These are phyloP conservation scores for Colletotrichum sp. DNA, from an alignment of 2,329 filamentous ascomycete species.

Conservation along the genomic window DNA sequence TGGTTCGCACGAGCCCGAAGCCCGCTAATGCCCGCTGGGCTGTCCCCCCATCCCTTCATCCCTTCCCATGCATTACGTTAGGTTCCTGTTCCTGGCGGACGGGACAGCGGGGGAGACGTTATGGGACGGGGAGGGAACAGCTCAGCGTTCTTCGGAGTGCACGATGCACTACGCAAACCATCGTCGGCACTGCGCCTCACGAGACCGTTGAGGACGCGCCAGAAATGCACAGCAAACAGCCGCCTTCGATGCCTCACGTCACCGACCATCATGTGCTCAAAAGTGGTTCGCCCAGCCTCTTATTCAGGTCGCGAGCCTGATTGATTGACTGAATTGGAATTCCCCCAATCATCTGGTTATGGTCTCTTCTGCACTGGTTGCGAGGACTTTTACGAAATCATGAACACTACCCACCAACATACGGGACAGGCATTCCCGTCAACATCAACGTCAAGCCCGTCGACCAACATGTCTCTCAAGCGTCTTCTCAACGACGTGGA, in stretches of 20 bases:
- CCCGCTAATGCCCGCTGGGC: not conserved
- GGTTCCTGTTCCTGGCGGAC: not conserved
- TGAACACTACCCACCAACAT: not conserved
- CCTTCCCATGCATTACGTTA: not conserved
- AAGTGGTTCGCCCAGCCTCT: slow-evolving; percentile 13
- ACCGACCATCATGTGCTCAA: not conserved
- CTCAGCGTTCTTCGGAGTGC: not conserved
- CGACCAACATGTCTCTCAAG: slow-evolving; percentile 16
- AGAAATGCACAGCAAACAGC: not conserved
- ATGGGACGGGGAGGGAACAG: not conserved
- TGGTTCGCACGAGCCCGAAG: not conserved
- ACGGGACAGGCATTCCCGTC: not conserved
- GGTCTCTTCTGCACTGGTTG: not conserved
- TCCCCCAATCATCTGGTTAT: not conserved
- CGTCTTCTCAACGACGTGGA: slow-evolving; percentile 20
- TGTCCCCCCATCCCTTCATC: not conserved
- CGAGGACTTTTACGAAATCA: not conserved
- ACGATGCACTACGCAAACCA: not conserved
- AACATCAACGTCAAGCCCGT: not conserved
- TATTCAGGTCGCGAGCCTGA: not conserved
- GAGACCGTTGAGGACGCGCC: not conserved
- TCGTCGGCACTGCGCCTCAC: slow-evolving; percentile 17
- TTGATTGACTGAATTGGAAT: not conserved
- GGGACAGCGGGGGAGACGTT: not conserved
- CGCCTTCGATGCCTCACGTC: slow-evolving; percentile 13